These are phyloP conservation scores for Zizania palustris DNA, from an alignment of 202 grass and related monocot species.

Conservation along the genomic window DNA sequence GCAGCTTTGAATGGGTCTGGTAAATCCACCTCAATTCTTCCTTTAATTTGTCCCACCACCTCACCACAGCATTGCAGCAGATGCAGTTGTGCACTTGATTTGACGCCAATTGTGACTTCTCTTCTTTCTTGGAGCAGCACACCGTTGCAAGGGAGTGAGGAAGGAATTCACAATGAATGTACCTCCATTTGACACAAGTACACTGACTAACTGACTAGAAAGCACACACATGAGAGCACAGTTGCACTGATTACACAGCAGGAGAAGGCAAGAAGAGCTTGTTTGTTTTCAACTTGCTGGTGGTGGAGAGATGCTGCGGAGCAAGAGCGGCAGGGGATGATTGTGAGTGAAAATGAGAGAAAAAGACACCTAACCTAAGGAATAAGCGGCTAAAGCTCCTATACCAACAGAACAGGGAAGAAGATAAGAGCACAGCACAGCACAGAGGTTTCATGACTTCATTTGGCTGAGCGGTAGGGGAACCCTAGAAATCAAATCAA, in stretches of 20 bases:
- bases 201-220: not conserved
- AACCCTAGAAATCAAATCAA: slow-evolving; percentile 13
- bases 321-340: not conserved
- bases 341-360: not conserved
- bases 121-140: not conserved
- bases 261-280: not conserved
- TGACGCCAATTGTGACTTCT: not conserved
- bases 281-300: not conserved
- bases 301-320: not conserved
- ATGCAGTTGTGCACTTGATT: not conserved
- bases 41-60: not conserved
- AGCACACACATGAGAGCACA: not conserved
- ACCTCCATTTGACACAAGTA: slow-evolving; percentile 5
- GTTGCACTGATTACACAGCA: not conserved
- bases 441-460: not conserved
- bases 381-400: not conserved
- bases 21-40: slow-evolving; percentile 14
- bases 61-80: not conserved
- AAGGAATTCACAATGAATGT: not conserved
- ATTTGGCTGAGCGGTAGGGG: not conserved
- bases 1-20: slow-evolving; percentile 18
- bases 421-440: not conserved
- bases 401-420: not conserved
- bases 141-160: not conserved
- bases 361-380: slow-evolving; percentile 6